These are phyloP conservation scores for Leishmania arabica DNA, from an alignment of 208 protist species.

Conservation along the genomic window DNA sequence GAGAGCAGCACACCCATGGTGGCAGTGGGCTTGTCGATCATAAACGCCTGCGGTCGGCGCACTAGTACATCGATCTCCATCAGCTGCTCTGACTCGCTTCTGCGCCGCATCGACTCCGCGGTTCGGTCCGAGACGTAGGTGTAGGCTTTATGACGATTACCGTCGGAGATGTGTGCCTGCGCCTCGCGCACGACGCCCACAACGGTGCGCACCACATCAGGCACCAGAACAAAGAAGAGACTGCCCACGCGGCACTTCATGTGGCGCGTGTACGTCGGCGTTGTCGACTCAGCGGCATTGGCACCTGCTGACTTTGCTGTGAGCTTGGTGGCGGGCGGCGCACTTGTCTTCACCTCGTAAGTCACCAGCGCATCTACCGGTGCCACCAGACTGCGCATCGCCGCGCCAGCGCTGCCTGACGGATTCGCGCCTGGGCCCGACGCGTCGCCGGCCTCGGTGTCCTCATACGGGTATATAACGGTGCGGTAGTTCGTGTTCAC, in stretches of 20 bases:
- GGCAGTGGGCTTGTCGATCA: constrained; percentile 49
- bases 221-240: constrained; percentile 62
- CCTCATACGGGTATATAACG: constrained; percentile 49
- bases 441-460: constrained; percentile 25
- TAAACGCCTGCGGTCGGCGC: constrained; percentile 48
- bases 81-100: constrained; percentile 40
- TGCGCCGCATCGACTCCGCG: constrained; percentile 29
- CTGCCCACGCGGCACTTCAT: constrained; percentile 52
- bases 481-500: constrained; percentile 42
- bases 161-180: constrained; percentile 57
- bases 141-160: constrained; percentile 72
- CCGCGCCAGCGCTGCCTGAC: not conserved
- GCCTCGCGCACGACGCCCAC: constrained; percentile 44
- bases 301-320: not conserved
- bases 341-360: constrained; percentile 20
- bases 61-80: constrained; percentile 70
- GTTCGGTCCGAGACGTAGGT: constrained; percentile 67
- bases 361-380: constrained; percentile 13
- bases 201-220: constrained; percentile 61
- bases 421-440: not conserved
- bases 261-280: constrained; percentile 39
- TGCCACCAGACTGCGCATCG: not conserved
- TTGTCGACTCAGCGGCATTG: not conserved
- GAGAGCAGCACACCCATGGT: constrained; percentile 52
- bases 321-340: not conserved